A percentile compares a stretch with the other conserved stretches of the same genome.
phyloP scores from a whole-genome alignment of 2,329 filamentous ascomycete species.

The Polychaeton citri region DNA sequence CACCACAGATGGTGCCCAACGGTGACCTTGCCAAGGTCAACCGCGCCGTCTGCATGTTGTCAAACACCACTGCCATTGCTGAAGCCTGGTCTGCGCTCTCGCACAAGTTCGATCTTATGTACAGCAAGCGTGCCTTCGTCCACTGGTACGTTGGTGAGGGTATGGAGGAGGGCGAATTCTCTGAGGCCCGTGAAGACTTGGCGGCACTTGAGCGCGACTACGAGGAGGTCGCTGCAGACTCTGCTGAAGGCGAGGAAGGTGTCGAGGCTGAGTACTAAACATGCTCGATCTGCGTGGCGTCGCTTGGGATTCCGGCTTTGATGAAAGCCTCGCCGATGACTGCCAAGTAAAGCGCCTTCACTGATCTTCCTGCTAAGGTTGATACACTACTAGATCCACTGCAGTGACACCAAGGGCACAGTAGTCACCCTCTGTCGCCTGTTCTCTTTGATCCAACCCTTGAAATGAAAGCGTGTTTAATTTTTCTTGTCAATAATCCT shows the following conservation, averaged over 20 bases:
- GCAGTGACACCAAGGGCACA: neutral
- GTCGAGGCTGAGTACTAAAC: constrained; percentile 82
- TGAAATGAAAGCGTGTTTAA: constrained; percentile 1
- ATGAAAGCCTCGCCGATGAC: too few species aligned
- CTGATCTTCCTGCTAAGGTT: too few species aligned
- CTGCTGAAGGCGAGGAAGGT: constrained; percentile 73
- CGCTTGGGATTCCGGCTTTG: too few species aligned
- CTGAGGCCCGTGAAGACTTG: constrained; percentile 95
- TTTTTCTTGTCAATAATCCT: too few species aligned
- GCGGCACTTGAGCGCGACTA: constrained; percentile 97
- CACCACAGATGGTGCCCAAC: constrained; percentile 88
- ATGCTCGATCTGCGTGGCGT: too few species aligned
- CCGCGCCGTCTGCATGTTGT: constrained; percentile 98
- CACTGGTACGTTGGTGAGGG: constrained; percentile 99
- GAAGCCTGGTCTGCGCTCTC: constrained; percentile 96
- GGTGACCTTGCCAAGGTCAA: constrained; percentile 95
- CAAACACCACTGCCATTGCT: constrained; percentile 96
- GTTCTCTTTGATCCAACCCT: neutral
- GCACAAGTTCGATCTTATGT: constrained; percentile 99
- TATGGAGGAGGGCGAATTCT: constrained; percentile 99
- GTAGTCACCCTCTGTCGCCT: neutral
- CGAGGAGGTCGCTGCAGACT: constrained; percentile 95
- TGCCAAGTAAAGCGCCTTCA: too few species aligned
- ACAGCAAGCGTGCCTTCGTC: constrained; percentile 99
- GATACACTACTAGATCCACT: neutral